Evolutionary conservation across 208 protist species (phyloP).

Genomic region (Naegleria lovaniensis): DNA sequence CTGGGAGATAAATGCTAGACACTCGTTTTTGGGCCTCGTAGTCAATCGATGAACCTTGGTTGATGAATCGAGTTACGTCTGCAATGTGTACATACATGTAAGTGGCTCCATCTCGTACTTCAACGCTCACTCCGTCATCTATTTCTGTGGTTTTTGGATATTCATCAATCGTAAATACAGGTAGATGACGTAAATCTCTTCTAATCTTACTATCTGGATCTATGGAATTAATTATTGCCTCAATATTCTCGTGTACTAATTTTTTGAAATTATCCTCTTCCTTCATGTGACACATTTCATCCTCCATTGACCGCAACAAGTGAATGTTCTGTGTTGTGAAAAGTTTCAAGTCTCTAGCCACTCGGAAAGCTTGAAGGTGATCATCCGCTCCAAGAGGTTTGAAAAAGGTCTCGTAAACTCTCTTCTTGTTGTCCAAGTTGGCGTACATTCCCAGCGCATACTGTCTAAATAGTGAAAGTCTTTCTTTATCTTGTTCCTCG

Average conservation of each 20-base stretch:
- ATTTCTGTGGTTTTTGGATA: constrained; percentile 3
- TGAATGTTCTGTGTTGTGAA: constrained; percentile 18
- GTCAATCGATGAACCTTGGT: not conserved
- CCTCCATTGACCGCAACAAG: not conserved
- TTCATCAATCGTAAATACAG: not conserved
- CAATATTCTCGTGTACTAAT: not conserved
- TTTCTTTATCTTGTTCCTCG: not conserved
- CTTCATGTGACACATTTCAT: not conserved
- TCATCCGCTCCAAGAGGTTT: not conserved
- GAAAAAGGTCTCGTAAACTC: not conserved
- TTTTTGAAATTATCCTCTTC: not conserved
- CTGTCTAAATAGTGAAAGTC: not conserved
- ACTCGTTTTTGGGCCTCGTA: not conserved
- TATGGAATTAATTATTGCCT: not conserved
- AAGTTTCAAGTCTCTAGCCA: not conserved
- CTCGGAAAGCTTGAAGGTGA: not conserved
- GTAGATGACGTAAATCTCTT: not conserved
- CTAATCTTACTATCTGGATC: not conserved
- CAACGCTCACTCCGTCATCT: constrained; percentile 20
- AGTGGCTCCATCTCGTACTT: not conserved
- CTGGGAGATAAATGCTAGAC: constrained; percentile 15
- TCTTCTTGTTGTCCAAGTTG: not conserved
- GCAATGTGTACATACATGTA: constrained; percentile 22
- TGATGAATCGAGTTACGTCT: not conserved
- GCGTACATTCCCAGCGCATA: not conserved